Base-by-base conservation (phyloP, 257 asterid species). In the Fraxinus cuspidata region DNA sequence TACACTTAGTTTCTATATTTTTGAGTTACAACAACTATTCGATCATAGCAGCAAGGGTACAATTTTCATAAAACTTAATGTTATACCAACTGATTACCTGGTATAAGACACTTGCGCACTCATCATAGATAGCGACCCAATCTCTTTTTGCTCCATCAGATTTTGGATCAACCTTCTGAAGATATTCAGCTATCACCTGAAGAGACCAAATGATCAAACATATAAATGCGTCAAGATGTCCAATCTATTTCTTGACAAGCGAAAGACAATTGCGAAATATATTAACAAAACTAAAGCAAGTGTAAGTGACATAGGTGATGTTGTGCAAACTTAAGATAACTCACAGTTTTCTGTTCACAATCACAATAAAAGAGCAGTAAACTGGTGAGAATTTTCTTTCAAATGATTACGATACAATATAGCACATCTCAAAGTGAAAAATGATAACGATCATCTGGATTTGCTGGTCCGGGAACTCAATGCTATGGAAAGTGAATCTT, bases 91-190 rank as follows among this genome's bases (percentile, higher is more conserved):
- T 12, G 15, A 38, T 81, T 75, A 92, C 99, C 94, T 92, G 95
- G 84, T 96, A 96, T 51, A 93, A 85, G 79, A 96, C 99, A 80
- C 37, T 93, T 19, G 98, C 99, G 78, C 99, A 96, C 85, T 96
- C 99, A 73, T 96, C 99, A 75, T 96, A 92, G 76, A 96, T 93
- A 72, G 99, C 97, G 53, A 93, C 99, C 99, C 99, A 96, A 71
- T 96, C 99, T 86, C 99, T 87, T 86, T 96, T 96, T 27, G 99
- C 99, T 18, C 98, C 99, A 82, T 96, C 99, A 9, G 99, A 96
- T 86, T 96, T 96, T 4, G 99, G 99, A 84, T 96, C 99, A 51
- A 96, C 73, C 88, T 92, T 96, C 87, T 96, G 99, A 83, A 96
- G 97, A 86, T 92, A 90, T 85, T 96, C 99, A 64, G 99, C 99